Evolutionary conservation across 2,329 filamentous ascomycete genomes (phyloP).

Genomic region (Neonectria magnoliae): DNA sequence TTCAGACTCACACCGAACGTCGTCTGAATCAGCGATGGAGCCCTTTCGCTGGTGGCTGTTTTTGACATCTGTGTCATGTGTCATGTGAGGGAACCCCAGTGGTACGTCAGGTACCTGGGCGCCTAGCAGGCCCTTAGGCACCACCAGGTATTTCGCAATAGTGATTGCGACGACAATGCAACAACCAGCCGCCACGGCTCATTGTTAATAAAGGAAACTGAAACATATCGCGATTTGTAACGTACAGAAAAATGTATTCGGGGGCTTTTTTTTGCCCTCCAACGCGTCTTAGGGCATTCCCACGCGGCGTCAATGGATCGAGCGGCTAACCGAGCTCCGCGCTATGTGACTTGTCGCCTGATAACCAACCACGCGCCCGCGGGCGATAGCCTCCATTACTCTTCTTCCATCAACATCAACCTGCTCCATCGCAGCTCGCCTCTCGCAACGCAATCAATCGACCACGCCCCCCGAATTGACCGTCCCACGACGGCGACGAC

Average conservation of each 20-base stretch:
- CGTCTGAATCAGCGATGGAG: background rate
- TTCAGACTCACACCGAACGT: constrained; percentile 14
- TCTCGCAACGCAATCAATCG: constrained; percentile 36
- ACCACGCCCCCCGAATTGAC: constrained; percentile 36
- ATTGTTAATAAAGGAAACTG: background rate
- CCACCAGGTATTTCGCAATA: constrained; percentile 27
- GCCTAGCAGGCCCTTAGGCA: constrained; percentile 32
- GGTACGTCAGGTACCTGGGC: constrained; percentile 24
- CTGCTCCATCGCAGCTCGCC: constrained; percentile 28
- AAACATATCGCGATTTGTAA: background rate
- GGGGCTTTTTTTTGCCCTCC: constrained; percentile 9
- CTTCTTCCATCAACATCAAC: constrained; percentile 36
- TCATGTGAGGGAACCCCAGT: constrained; percentile 35
- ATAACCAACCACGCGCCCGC: constrained; percentile 38
- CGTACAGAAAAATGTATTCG: background rate
- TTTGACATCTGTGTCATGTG: constrained; percentile 27
- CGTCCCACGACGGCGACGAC: constrained; percentile 23
- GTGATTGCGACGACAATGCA: background rate
- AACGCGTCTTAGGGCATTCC: background rate
- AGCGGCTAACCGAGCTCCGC: constrained; percentile 35
- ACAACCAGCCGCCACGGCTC: background rate
- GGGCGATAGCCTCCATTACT: constrained; percentile 34
- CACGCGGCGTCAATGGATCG: background rate
- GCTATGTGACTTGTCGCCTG: constrained; percentile 29
- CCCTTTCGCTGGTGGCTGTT: constrained; percentile 9